Percentiles rank a stretch among this genome's conserved stretches.
Conservation (phyloP, 2,329 filamentous ascomycete species). For the Shiraia bambusicola region DNA sequence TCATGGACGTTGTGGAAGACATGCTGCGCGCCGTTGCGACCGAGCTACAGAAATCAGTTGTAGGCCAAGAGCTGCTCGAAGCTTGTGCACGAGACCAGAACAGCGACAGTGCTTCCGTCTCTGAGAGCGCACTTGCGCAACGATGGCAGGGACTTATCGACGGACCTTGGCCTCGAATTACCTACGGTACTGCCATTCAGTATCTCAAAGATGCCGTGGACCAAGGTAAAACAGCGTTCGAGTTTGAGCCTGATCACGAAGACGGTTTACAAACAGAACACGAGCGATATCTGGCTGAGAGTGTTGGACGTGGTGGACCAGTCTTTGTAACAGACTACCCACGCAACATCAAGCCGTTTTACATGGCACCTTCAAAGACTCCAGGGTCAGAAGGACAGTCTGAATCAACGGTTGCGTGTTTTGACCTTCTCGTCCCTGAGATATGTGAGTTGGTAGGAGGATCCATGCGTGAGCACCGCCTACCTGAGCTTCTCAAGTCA, state of each 20-base stretch:
- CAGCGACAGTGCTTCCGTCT: conserved; percentile 42
- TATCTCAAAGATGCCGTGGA: conserved; percentile 62
- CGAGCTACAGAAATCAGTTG: conserved; percentile 51
- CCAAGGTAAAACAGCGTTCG: conserved; percentile 58
- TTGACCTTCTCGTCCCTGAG: conserved; percentile 84
- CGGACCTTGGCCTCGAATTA: conserved; percentile 84
- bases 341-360: conserved; percentile 87
- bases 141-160: conserved; percentile 70
- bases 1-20: conserved; percentile 80
- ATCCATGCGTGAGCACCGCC: conserved; percentile 82
- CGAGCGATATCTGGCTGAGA: conserved; percentile 79
- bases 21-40: conserved; percentile 65
- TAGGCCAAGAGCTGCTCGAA: conserved; percentile 59
- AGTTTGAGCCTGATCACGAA: conserved; percentile 69
- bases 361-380: conserved; percentile 62
- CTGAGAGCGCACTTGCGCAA: conserved; percentile 56
- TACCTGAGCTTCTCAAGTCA: conserved; percentile 64
- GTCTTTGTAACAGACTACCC: conserved; percentile 95
- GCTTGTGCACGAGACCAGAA: conserved; percentile 45
- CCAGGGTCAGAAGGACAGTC: conserved; percentile 11
- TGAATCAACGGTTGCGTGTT: conserved; percentile 73
- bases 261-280: conserved; percentile 84
- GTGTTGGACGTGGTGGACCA: conserved; percentile 64
- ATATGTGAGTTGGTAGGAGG: conserved; percentile 86
- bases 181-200: conserved; percentile 76